Evolutionary conservation across 2,329 filamentous ascomycete species (phyloP).

Genomic region (Pseudogymnoascus sp.): DNA sequence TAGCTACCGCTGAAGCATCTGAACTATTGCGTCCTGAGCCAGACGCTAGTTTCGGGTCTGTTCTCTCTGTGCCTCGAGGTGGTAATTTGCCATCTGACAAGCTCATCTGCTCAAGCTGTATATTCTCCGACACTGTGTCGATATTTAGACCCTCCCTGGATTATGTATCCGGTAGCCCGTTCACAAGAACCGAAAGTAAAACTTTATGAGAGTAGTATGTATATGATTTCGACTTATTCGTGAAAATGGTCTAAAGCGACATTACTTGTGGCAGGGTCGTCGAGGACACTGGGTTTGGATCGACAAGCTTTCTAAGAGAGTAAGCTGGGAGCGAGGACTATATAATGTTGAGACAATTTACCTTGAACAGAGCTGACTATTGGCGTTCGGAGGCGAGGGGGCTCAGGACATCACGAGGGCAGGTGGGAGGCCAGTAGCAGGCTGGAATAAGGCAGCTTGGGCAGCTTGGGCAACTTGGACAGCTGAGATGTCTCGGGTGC

Average conservation of each 20-base stretch:
- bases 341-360: not conserved
- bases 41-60: not conserved
- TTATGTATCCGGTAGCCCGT: not conserved
- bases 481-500: not conserved
- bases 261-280: not conserved
- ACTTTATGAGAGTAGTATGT: not conserved
- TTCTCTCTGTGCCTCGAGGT: slow-evolving; percentile 9
- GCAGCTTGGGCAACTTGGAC: not conserved
- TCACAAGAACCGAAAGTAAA: not conserved
- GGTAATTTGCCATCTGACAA: slow-evolving; percentile 11
- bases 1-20: slow-evolving; percentile 8
- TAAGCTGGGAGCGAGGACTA: not conserved
- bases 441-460: not conserved
- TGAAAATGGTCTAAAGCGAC: not conserved
- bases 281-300: not conserved
- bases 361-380: not conserved
- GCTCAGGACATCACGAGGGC: slow-evolving; percentile 5
- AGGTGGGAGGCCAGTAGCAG: not conserved
- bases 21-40: not conserved
- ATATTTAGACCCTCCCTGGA: not conserved
- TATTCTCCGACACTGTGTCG: not conserved
- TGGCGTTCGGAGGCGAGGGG: not conserved
- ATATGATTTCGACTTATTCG: not conserved
- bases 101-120: slow-evolving; percentile 10
- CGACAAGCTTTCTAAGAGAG: not conserved